A percentile compares a stretch with the other conserved stretches of the same genome.
Evolutionary conservation across 768 basidiomycete genomes (phyloP).

Genomic region (Boletus tomentosulus): DNA sequence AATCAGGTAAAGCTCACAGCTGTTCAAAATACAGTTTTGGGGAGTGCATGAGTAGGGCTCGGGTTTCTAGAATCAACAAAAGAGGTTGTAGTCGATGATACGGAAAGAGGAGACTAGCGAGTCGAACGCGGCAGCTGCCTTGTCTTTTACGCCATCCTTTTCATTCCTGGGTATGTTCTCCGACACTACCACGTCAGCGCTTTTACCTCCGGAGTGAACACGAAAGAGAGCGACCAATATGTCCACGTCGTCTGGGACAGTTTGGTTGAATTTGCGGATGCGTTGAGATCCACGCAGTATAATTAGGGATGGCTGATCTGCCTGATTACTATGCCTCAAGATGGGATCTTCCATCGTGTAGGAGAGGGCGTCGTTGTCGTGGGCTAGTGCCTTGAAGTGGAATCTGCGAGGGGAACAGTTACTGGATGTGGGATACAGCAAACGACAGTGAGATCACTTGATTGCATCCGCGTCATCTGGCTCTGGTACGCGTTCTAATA

Average conservation of each 20-base stretch:
- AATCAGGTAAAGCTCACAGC: neutral
- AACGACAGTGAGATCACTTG: constrained; percentile 44
- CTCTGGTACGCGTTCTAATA: constrained; percentile 69
- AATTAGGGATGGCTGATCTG: constrained; percentile 50
- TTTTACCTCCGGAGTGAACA: constrained; percentile 48
- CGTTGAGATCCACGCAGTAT: constrained; percentile 65
- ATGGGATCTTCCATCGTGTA: constrained; percentile 40
- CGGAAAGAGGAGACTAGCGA: constrained; percentile 53
- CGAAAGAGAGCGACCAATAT: constrained; percentile 83
- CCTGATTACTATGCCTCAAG: constrained; percentile 38
- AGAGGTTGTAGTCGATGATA: constrained; percentile 68
- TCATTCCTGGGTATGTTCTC: constrained; percentile 70
- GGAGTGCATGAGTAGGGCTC: too few species aligned
- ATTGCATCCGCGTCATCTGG: constrained; percentile 56
- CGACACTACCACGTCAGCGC: constrained; percentile 78
- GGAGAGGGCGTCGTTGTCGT: constrained; percentile 77
- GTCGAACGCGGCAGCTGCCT: constrained; percentile 45
- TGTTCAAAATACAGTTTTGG: too few species aligned
- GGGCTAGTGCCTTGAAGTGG: constrained; percentile 86
- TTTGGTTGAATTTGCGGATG: constrained; percentile 73
- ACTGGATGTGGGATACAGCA: constrained; percentile 1
- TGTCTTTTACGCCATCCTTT: constrained; percentile 29
- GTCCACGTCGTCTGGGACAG: constrained; percentile 58
- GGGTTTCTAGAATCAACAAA: constrained; percentile 41
- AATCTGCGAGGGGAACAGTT: constrained; percentile 49